A percentile compares a stretch with the other conserved stretches of the same genome.
Conservation (phyloP, 2,329 filamentous ascomycete genomes). For the Pseudomassariella vexata region DNA sequence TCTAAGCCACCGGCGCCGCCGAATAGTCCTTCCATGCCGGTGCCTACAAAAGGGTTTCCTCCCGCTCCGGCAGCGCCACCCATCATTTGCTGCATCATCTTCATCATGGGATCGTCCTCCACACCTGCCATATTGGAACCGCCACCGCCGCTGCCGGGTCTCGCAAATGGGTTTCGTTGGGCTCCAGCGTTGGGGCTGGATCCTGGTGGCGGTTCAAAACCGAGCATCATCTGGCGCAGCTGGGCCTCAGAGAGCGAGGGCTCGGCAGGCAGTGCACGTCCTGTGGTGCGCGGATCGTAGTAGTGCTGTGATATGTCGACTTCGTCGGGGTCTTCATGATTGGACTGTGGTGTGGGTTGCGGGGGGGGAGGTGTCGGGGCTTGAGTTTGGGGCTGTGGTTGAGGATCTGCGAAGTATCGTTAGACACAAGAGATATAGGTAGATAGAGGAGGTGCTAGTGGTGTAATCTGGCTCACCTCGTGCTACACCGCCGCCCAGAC, state of each 20-base stretch:
- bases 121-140: conserved; percentile 24
- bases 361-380: conserved; percentile 25
- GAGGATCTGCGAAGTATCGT: no score
- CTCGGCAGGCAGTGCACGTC: conserved; percentile 30
- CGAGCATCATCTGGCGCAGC: conserved; percentile 60
- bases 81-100: conserved; percentile 73
- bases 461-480: conserved; percentile 35
- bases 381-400: conserved; percentile 4
- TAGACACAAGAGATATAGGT: no score
- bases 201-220: conserved; percentile 34
- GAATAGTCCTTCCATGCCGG: conserved; percentile 19
- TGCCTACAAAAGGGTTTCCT: conserved; percentile 27
- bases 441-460: conserved; percentile 4
- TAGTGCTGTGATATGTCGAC: conserved; percentile 74
- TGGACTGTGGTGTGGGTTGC: conserved; percentile 20
- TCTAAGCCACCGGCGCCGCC: conserved; percentile 24
- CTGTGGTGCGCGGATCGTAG: conserved; percentile 49
- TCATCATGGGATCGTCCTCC: conserved; percentile 61
- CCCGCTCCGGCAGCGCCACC: conserved; percentile 31
- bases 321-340: conserved; percentile 63
- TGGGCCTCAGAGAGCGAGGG: conserved; percentile 48
- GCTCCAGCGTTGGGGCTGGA: no score
- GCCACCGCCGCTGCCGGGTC: conserved; percentile 11
- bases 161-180: conserved; percentile 17
- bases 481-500: conserved; percentile 55